A percentile compares a stretch with the other conserved stretches of the same genome.
Evolutionary conservation across 106 monocot species (phyloP).

Genomic region (Gastrodia elata): DNA sequence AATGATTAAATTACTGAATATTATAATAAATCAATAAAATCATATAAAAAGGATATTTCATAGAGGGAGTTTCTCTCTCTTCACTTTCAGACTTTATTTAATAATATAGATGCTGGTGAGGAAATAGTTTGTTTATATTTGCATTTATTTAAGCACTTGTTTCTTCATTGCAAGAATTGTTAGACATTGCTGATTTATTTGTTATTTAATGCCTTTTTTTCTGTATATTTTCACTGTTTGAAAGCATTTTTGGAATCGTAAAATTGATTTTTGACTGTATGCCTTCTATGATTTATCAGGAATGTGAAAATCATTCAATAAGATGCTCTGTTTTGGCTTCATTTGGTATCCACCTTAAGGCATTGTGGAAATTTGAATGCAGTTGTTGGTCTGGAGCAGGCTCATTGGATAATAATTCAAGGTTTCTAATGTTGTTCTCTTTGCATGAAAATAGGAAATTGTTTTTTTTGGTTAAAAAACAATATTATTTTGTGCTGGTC

Average conservation of each 20-base stretch:
- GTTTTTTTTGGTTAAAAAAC: background rate
- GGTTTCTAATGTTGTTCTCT: slow-evolving; percentile 23
- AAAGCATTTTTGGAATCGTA: background rate
- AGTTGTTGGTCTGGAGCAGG: slow-evolving; percentile 23
- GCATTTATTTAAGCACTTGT: too few species aligned
- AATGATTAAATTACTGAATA: too few species aligned
- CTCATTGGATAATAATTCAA: slow-evolving; percentile 18
- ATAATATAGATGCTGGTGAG: too few species aligned
- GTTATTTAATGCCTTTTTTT: background rate
- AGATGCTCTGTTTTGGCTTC: slow-evolving; percentile 43
- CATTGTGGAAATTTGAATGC: slow-evolving; percentile 70
- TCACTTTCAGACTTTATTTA: too few species aligned
- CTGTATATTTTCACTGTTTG: background rate
- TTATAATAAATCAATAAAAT: too few species aligned
- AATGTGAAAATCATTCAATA: slow-evolving; percentile 5
- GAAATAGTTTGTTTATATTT: too few species aligned
- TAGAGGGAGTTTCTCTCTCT: too few species aligned
- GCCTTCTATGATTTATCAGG: slow-evolving; percentile 13
- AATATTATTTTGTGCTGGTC: background rate
- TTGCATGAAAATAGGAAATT: background rate
- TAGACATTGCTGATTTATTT: background rate
- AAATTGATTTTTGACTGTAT: background rate
- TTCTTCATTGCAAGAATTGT: too few species aligned
- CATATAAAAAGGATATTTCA: too few species aligned
- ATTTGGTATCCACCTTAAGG: slow-evolving; percentile 41